Percentiles rank a stretch among this genome's conserved stretches.
Evolutionary conservation across 2,329 filamentous ascomycete genomes (phyloP).

Genomic region (Hypocrella siamensis): DNA sequence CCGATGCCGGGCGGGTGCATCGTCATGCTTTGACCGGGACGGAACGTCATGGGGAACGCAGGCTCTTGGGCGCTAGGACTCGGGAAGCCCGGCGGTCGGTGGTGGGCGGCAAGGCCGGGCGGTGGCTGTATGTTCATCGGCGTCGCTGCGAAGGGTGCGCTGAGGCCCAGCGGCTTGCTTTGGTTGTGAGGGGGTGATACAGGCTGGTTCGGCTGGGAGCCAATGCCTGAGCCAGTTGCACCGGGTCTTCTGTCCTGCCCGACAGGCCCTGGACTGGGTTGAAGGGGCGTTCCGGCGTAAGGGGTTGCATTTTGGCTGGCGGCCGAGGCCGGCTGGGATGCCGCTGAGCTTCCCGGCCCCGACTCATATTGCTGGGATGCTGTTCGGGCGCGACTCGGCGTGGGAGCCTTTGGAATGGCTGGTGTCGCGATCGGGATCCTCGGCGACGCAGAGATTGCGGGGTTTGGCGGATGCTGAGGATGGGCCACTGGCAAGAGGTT

Average conservation of each 20-base stretch:
- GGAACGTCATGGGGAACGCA: slow-evolving; percentile 30
- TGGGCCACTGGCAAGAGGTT: slow-evolving; percentile 28
- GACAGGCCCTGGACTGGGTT: slow-evolving; percentile 48
- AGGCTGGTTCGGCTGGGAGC: slow-evolving; percentile 17
- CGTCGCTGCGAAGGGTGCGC: slow-evolving; percentile 36
- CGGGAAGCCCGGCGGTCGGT: slow-evolving; percentile 33
- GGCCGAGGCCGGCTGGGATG: slow-evolving; percentile 43
- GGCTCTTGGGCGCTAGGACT: slow-evolving; percentile 40
- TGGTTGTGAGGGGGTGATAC: slow-evolving; percentile 41
- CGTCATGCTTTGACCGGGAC: slow-evolving; percentile 29
- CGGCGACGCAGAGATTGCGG: slow-evolving; percentile 54
- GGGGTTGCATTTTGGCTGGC: slow-evolving; percentile 43
- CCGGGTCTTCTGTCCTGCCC: slow-evolving; percentile 49
- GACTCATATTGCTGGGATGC: slow-evolving; percentile 69
- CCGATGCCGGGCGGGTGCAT: slow-evolving; percentile 36
- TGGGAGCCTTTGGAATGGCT: slow-evolving; percentile 65
- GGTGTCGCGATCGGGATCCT: slow-evolving; percentile 68
- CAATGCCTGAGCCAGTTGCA: slow-evolving; percentile 15
- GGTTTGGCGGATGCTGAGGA: slow-evolving; percentile 43
- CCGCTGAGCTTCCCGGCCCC: slow-evolving; percentile 52
- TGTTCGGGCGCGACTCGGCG: slow-evolving; percentile 61
- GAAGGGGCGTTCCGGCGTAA: slow-evolving; percentile 45
- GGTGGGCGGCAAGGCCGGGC: slow-evolving; percentile 19
- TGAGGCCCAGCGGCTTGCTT: slow-evolving; percentile 18
- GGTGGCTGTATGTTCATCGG: slow-evolving; percentile 39